phyloP scores from a whole-genome alignment of 2,329 filamentous ascomycete genomes.

The Nakataea oryzae region DNA sequence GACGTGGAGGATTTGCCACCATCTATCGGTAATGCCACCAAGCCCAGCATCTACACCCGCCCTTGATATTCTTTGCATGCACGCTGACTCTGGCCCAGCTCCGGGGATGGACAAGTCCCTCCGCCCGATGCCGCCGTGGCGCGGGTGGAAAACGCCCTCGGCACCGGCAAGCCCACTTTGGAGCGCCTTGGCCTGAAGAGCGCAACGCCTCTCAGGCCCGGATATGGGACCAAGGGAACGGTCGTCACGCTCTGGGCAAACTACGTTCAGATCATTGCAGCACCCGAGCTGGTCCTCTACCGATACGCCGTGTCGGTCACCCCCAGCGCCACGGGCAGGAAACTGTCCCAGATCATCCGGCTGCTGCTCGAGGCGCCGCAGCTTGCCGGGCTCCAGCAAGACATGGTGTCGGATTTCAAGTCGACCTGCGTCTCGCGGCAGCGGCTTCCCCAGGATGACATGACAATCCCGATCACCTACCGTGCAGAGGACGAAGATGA shows the following conservation, averaged over 20 bases:
- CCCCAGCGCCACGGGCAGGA: conserved; percentile 9
- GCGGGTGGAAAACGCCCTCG: background rate
- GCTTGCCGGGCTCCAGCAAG: conserved; percentile 3
- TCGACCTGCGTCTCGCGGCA: conserved; percentile 17
- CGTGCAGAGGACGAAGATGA: conserved; percentile 19
- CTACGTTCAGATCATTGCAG: conserved; percentile 11
- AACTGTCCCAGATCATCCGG: conserved; percentile 11
- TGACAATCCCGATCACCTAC: conserved; percentile 12
- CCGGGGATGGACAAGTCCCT: background rate
- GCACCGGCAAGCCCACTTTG: background rate
- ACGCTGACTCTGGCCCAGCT: background rate
- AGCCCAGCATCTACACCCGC: background rate
- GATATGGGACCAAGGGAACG: conserved; percentile 11
- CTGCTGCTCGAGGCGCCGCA: conserved; percentile 12
- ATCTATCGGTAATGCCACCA: background rate
- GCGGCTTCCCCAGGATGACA: background rate
- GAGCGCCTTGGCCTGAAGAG: background rate
- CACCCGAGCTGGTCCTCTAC: conserved; percentile 7
- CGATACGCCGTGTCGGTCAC: conserved; percentile 12
- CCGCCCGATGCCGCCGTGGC: background rate
- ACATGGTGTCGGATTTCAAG: conserved; percentile 21
- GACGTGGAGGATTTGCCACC: background rate
- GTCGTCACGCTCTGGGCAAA: conserved; percentile 14
- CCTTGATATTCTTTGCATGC: no score
- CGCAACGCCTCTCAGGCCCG: conserved; percentile 8